Conservation (phyloP, 2,329 filamentous ascomycete species). For the Onygena corvina region DNA sequence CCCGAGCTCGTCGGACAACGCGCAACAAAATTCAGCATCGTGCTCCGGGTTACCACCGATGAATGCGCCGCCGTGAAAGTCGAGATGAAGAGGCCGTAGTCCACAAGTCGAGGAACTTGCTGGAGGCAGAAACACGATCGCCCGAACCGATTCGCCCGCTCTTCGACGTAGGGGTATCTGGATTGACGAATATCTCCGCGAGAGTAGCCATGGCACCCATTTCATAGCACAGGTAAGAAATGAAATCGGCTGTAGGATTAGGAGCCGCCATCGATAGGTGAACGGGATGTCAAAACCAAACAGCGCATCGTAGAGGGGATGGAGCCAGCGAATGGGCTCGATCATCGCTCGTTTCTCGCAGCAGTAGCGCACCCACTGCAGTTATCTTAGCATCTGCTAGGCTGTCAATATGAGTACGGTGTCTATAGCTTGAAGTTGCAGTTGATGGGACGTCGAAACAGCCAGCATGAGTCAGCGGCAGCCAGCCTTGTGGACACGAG, state of each 20-base stretch:
- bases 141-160: constrained; percentile 20
- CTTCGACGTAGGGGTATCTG: constrained; percentile 24
- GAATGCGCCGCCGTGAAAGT: constrained; percentile 37
- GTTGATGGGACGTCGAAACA: too few species aligned
- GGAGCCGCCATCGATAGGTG: constrained; percentile 33
- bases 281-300: constrained; percentile 30
- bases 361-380: too few species aligned
- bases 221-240: constrained; percentile 31
- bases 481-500: too few species aligned
- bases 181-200: constrained; percentile 25
- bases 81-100: constrained; percentile 33
- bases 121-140: constrained; percentile 27
- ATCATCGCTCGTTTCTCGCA: not conserved
- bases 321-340: constrained; percentile 9
- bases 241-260: constrained; percentile 34
- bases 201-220: constrained; percentile 29
- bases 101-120: not conserved
- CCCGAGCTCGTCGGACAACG: constrained; percentile 27
- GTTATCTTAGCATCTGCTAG: too few species aligned
- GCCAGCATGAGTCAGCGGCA: too few species aligned
- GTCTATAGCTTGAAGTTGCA: too few species aligned
- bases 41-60: constrained; percentile 35
- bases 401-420: too few species aligned
- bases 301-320: constrained; percentile 23
- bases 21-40: constrained; percentile 25